Base-by-base conservation (phyloP, 1,284 basidiomycete genomes). In the Thecaphora thlaspeos region DNA sequence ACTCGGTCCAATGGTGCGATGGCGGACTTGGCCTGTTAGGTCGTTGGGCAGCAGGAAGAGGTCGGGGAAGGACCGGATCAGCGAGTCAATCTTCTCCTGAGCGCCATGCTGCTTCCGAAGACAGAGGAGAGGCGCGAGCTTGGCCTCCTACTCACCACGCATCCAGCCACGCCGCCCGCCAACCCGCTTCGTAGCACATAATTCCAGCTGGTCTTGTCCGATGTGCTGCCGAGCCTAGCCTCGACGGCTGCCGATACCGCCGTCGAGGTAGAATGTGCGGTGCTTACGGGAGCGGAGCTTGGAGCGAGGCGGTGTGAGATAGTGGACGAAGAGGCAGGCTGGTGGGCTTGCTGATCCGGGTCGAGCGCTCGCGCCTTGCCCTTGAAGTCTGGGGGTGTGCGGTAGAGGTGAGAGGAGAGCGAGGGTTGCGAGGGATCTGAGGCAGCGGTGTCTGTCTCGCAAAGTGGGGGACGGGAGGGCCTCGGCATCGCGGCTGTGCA, bases 1-100 rank as follows among this genome's bases (percentile, higher is more conserved):
- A 99, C 93, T 70, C 95, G 84, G 78, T 99, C 95, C 24, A 99
- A 84, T 1, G 95, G 95, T 21, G 95, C 95, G 50, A 99, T 92
- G 19, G 89, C 88, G 9, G 95, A 94, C 81, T 98, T 99, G 44
- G 93, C 93, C 90, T 93, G 12, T 34, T 17, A 11, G 26, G n/a
- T n/a, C n/a, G n/a, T n/a, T n/a, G n/a, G n/a, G n/a, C n/a, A n/a
- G n/a, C n/a, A n/a, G n/a, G n/a, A n/a, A n/a, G n/a, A n/a, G n/a
- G n/a, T n/a, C n/a, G n/a, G n/a, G n/a, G n/a, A n/a, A n/a, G n/a
- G n/a, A n/a, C n/a, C n/a, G n/a, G n/a, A n/a, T n/a, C n/a, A n/a
- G n/a, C n/a, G n/a, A n/a, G n/a, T n/a, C n/a, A n/a, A n/a, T n/a
- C n/a, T n/a, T n/a, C n/a, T n/a, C n/a, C n/a, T n/a, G n/a, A n/a